phyloP scores from a whole-genome alignment of 495 filamentous ascomycete genomes.

The Neurospora tetraspora region DNA sequence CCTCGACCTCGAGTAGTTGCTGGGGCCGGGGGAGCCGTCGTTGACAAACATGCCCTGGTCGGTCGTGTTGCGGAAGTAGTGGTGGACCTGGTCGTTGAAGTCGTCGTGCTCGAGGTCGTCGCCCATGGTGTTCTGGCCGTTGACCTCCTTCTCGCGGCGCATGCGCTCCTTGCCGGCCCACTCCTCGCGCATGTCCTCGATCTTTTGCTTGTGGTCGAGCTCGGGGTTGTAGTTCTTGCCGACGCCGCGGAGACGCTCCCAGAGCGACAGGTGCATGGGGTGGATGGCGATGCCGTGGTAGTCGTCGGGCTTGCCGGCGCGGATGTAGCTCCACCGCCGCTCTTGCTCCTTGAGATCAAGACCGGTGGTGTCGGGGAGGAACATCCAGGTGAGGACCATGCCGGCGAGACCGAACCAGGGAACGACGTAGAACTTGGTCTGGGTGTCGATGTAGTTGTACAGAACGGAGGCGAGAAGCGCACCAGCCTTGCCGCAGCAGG shows the following conservation, averaged over 20 bases:
- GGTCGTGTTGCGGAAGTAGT: slow-evolving; percentile 30
- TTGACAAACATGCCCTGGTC: not conserved
- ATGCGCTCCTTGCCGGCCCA: slow-evolving; percentile 29
- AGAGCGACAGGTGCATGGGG: slow-evolving; percentile 72
- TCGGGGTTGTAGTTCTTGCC: slow-evolving; percentile 72
- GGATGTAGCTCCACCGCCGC: slow-evolving; percentile 73
- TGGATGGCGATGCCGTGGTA: slow-evolving; percentile 88
- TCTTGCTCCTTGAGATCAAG: slow-evolving; percentile 92
- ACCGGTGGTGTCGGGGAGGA: slow-evolving; percentile 86
- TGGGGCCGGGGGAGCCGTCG: not conserved
- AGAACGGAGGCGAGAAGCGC: slow-evolving; percentile 74
- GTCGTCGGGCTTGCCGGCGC: slow-evolving; percentile 58
- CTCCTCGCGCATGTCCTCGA: slow-evolving; percentile 58
- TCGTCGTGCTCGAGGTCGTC: slow-evolving; percentile 27
- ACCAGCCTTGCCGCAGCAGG: slow-evolving; percentile 73
- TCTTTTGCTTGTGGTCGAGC: slow-evolving; percentile 66
- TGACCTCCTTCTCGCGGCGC: slow-evolving; percentile 13
- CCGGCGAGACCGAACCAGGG: slow-evolving; percentile 86
- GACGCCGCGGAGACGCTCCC: slow-evolving; percentile 60
- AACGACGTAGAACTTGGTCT: slow-evolving; percentile 74
- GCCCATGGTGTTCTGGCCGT: slow-evolving; percentile 12
- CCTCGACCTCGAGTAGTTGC: not conserved
- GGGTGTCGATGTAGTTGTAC: slow-evolving; percentile 78
- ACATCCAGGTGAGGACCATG: slow-evolving; percentile 64
- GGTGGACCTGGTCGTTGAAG: slow-evolving; percentile 29